Base-by-base conservation (phyloP, 176 grass and related monocot species). In the Ensete glaucum region DNA sequence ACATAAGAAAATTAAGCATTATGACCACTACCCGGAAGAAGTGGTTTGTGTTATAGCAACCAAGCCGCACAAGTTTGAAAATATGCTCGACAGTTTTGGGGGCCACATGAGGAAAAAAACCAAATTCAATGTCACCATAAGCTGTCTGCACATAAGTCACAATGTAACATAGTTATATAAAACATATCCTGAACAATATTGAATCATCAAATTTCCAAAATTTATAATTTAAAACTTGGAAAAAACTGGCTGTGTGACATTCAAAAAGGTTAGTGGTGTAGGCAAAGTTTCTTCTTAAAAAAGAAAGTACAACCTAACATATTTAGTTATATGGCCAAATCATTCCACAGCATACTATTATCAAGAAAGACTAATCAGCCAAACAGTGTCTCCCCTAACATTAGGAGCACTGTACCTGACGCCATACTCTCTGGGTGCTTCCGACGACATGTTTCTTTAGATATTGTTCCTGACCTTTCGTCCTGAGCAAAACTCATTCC, bases 21-120 rank as follows among this genome's bases (percentile, higher is more conserved):
- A 51, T 8, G 48, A 16, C 26, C 11, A 77, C 7, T 81, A 98
- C 90, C 90, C 95, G 59, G 72, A 98, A 98, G 79, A 98, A 86
- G 52, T 98, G 86, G 73, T 98, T 98, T 73, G 95, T 93, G 59
- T 98, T 98, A 80, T 98, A 98, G 75, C 90, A 87, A 34, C 95
- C 95, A 70, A 98, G 90, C 49, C 78, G 80, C 8, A 98, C 95
- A 85, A 98, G 95, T 81, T 89, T 93, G 81, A 85, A 98, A 21
- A 98, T 98, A 80, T 91, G 95, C 34, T 93, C 84, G 21, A 93
- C 95, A 15, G 90, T 98, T 80, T 89, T 98, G 24, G 90, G 90
- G 69, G 90, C 95, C 82, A 93, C 86, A 81, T 71, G 68, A 78
- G 95, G 90, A 78, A 87, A 89, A 76, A 98, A 93, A 50, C 95